Evolutionary conservation across 306 rosid genomes (phyloP), one percentile per base, ranked within the genome.

Genomic region (Pueraria montana): DNA sequence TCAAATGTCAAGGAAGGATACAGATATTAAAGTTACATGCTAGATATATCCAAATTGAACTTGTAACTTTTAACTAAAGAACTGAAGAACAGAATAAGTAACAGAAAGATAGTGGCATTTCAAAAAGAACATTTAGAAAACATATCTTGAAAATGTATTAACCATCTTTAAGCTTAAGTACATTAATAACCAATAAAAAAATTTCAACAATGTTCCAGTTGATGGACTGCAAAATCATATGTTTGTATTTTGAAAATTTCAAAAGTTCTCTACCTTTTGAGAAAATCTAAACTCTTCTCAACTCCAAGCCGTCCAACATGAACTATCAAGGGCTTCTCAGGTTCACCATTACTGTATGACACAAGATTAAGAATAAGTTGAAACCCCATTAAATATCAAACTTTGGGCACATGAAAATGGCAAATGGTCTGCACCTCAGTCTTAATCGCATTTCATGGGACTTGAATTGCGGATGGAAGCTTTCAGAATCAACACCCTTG

Each of bases 281-380:
- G 95, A 79, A 94, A 96, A 84, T 96, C 98, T 87, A 96, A 91
- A 84, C 98, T 96, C 89, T 96, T 96, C 89, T 96, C 99, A 43
- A 96, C 98, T 79, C 99, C 99, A 42, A 96, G 84, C 76, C 99
- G 83, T 80, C 99, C 99, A 48, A 96, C 99, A 77, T 96, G 99
- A 86, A 96, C 84, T 68, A 94, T 90, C 83, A 96, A 85, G 58
- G 99, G 99, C 79, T 89, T 96, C 72, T 96, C 98, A 3, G 97
- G 98, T 78, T 96, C 99, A 38, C 97, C 98, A 50, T 87, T 82
- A 76, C 99, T 96, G 87, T 69, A 83, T n/a, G 80, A 30, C 62
- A 84, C 66, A 23, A 13, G 65, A 11, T 49, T 17, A 69, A 59
- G 20, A 66, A 71, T 83, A 75, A 83, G 72, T 66, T 30, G 73